Base-by-base conservation (phyloP, 1,284 basidiomycete species). In the Cryptococcus hybrid region DNA sequence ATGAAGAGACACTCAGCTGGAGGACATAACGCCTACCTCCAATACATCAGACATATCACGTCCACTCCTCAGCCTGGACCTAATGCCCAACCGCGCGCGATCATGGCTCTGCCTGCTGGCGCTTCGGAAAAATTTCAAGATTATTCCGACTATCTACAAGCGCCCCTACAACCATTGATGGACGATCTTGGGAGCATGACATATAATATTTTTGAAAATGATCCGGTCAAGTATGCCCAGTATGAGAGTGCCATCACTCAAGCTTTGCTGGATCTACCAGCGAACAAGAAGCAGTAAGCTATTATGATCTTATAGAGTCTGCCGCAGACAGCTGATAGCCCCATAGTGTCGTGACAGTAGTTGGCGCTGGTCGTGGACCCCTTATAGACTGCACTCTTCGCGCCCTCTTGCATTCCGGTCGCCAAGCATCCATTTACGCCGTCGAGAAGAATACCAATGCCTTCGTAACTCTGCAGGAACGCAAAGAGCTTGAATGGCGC, bases 391-490 rank as follows among this genome's bases (percentile, higher is more conserved):
- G 94, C 11, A 88, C 87, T 65, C 80, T 99, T 38, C 83, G 81
- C 49, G 96, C 95, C 1, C 82, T 93, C 30, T 81, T 86, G 62
- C 83, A 91, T 47, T 82, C 92, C 2, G 80, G 83, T 40, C 82
- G 84, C 38, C 80, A 86, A 18, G 87, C 85, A 2, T 80, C 84
- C 43, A 80, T 97, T 0, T 94, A 92, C 66, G 96, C 91, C 0
- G 84, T 99, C 40, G 96, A 99, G 77, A 99, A 99, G 81, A 99
- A 99, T 73, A 88, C 90, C 1, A 92, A 87, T 71, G 93, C 93
- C 7, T 93, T 85, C 72, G 88, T 95, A 57, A 95, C 92, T 15
- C 80, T 97, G 47, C 92, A 96, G 78, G 85, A 88, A 61, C 83
- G 90, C 58, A 84, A 89, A 72, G 82, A 82, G 18, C 81, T 79